Evolutionary conservation across 345 rosid species (phyloP).

Genomic region (Brassica rapa): DNA sequence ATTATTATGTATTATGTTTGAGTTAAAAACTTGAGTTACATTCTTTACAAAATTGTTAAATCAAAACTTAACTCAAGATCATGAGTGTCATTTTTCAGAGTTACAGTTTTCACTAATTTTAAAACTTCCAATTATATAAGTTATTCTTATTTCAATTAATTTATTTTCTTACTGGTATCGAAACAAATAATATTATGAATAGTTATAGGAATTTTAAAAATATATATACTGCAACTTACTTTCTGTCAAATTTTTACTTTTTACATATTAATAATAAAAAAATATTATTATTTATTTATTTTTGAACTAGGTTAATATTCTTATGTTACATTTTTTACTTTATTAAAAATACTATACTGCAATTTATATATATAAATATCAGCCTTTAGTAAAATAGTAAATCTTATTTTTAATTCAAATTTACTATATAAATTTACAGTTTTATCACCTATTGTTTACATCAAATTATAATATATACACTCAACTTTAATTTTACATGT

Average conservation of each 20-base stretch:
- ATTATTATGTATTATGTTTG: background rate
- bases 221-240: background rate
- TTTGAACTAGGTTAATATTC: background rate
- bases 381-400: background rate
- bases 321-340: background rate
- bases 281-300: too few relatives aligned
- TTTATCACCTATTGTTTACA: background rate
- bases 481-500: background rate
- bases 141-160: background rate
- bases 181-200: too few relatives aligned
- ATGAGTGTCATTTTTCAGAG: background rate
- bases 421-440: background rate
- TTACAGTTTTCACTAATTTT: background rate
- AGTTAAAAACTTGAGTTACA: too few relatives aligned
- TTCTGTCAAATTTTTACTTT: background rate
- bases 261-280: too few relatives aligned
- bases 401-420: background rate
- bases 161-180: background rate
- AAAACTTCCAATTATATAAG: background rate
- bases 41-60: background rate
- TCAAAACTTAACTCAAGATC: background rate
- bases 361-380: background rate
- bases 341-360: background rate
- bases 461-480: background rate
- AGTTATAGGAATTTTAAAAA: too few relatives aligned